phyloP scores from a whole-genome alignment of 345 rosid genomes.

The Sapria himalayana region DNA sequence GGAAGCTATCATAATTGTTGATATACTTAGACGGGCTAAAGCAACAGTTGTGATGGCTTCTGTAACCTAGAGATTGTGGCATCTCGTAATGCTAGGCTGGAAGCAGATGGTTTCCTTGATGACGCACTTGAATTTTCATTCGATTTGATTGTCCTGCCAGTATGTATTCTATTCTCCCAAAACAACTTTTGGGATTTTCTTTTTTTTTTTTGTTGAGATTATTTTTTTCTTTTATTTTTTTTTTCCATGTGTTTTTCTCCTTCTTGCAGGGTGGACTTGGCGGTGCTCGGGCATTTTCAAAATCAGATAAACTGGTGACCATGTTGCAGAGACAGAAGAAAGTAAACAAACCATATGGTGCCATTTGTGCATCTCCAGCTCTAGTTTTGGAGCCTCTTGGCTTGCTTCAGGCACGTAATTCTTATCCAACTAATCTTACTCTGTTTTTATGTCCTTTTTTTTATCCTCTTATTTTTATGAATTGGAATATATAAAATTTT shows the following conservation, averaged over 20 bases:
- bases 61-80: slow-evolving; percentile 54
- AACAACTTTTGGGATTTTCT: neutral
- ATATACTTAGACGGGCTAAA: slow-evolving; percentile 64
- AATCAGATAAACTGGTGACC: slow-evolving; percentile 53
- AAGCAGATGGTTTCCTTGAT: slow-evolving; percentile 66
- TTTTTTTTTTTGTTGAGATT: slow-evolving; percentile 2
- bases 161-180: too few relatives aligned
- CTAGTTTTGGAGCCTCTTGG: slow-evolving; percentile 78
- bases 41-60: slow-evolving; percentile 76
- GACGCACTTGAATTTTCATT: slow-evolving; percentile 69
- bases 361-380: slow-evolving; percentile 95
- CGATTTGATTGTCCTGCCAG: slow-evolving; percentile 78
- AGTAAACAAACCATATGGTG: slow-evolving; percentile 66
- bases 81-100: slow-evolving; percentile 67
- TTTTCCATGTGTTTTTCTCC: too few relatives aligned
- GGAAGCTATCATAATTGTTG: slow-evolving; percentile 73
- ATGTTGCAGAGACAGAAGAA: slow-evolving; percentile 60
- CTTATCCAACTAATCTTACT: too few relatives aligned
- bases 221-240: too few relatives aligned
- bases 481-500: too few relatives aligned
- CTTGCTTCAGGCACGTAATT: slow-evolving; percentile 84
- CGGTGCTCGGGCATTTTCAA: slow-evolving; percentile 82
- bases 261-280: slow-evolving; percentile 67
- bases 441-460: too few relatives aligned
- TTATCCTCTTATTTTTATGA: too few relatives aligned